These are phyloP conservation scores for Cinnamomum micranthum DNA, from an alignment of 164 flowering plant species.

Conservation along the genomic window DNA sequence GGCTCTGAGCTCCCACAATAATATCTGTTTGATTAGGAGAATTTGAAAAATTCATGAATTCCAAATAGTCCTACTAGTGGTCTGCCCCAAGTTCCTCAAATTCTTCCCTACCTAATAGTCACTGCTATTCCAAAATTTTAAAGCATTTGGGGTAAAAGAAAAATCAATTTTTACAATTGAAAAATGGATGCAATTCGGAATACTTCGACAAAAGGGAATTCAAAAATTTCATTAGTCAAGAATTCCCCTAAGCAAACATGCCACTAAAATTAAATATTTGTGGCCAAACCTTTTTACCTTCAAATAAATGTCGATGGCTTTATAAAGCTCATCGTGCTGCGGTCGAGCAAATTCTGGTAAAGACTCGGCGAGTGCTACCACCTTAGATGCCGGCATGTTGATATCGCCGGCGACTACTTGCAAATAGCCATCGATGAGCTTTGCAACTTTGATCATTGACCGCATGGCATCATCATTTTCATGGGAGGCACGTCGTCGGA, in stretches of 20 bases:
- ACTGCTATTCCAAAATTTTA: no score
- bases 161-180: no score
- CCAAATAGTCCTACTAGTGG: no score
- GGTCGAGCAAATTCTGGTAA: conserved; percentile 63
- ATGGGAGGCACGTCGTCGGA: conserved; percentile 33
- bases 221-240: background rate
- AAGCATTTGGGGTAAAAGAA: no score
- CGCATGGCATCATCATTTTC: conserved; percentile 25
- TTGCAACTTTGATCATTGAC: conserved; percentile 49
- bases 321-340: conserved; percentile 75
- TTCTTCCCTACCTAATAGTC: no score
- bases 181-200: no score
- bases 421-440: conserved; percentile 69
- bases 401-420: conserved; percentile 58
- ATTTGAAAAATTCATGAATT: no score
- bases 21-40: no score
- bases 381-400: conserved; percentile 48
- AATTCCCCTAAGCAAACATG: background rate
- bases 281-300: conserved; percentile 42
- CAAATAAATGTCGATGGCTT: conserved; percentile 73
- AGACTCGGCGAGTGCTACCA: conserved; percentile 55
- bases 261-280: background rate
- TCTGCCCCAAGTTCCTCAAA: no score
- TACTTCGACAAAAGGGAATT: no score
- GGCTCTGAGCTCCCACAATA: no score